Conservation (phyloP, 179 eudicot genomes). For the Dionaea muscipula region DNA sequence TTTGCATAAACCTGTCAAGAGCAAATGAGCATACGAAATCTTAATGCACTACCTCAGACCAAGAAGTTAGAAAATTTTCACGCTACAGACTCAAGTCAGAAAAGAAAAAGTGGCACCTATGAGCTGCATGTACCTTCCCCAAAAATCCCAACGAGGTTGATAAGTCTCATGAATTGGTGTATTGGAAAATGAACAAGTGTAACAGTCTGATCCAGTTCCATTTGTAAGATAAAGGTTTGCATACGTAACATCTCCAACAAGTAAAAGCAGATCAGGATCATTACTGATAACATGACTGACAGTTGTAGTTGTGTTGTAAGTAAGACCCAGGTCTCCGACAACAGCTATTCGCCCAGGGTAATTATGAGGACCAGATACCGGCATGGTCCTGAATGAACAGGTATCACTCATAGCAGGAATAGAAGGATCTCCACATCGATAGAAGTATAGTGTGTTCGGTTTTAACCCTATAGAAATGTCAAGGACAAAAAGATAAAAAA, state of each 20-base stretch:
- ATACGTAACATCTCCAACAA: conserved; percentile 81
- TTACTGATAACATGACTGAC: conserved; percentile 54
- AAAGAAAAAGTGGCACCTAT: too few relatives aligned
- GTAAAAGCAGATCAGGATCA: conserved; percentile 69
- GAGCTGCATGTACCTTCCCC: conserved; percentile 58
- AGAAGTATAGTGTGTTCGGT: conserved; percentile 59
- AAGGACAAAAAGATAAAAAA: too few relatives aligned
- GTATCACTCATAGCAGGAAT: conserved; percentile 51
- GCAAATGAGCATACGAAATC: too few relatives aligned
- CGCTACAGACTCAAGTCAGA: too few relatives aligned
- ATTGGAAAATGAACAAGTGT: conserved; percentile 65
- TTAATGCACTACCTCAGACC: too few relatives aligned
- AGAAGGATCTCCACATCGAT: conserved; percentile 83
- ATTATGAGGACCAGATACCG: conserved; percentile 40
- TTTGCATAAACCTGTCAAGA: conserved; percentile 82
- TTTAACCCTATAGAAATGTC: conserved; percentile 36
- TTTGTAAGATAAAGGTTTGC: conserved; percentile 84
- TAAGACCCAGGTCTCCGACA: conserved; percentile 85
- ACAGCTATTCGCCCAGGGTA: conserved; percentile 64
- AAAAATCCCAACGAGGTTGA: conserved; percentile 97
- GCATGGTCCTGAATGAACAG: conserved; percentile 72
- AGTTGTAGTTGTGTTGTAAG: conserved; percentile 68
- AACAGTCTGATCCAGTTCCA: conserved; percentile 92
- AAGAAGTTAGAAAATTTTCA: too few relatives aligned
- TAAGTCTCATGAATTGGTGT: conserved; percentile 93